A percentile compares a stretch with the other conserved stretches of the same genome.
phyloP scores from a whole-genome alignment of 1,284 basidiomycete species.

The Earliella scabrosa region DNA sequence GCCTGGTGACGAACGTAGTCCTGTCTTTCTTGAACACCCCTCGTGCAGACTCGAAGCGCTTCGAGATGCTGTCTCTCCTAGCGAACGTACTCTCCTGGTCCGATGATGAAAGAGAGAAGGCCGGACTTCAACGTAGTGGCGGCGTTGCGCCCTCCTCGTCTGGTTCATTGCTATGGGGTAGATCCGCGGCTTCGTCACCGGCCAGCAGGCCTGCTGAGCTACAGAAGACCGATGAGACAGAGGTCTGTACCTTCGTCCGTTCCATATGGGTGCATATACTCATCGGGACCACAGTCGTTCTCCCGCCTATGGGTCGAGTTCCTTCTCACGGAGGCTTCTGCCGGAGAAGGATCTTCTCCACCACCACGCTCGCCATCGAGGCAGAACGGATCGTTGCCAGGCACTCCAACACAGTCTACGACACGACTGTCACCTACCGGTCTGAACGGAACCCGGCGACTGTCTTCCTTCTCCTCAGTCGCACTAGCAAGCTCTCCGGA shows the following conservation, averaged over 20 bases:
- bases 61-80: conserved; percentile 93
- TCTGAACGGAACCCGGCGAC: conserved; percentile 44
- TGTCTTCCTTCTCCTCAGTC: conserved; percentile 50
- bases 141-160: conserved; percentile 30
- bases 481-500: conserved; percentile 59
- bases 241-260: conserved; percentile 50
- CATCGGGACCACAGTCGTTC: conserved; percentile 53
- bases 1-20: conserved; percentile 94
- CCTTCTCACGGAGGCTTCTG: conserved; percentile 84
- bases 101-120: conserved; percentile 88
- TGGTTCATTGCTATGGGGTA: conserved; percentile 56
- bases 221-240: conserved; percentile 77
- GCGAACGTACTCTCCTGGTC: conserved; percentile 90
- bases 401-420: conserved; percentile 47
- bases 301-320: conserved; percentile 96
- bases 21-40: conserved; percentile 93
- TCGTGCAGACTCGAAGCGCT: conserved; percentile 91
- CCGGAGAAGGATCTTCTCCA: conserved; percentile 47
- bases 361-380: conserved; percentile 38
- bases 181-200: conserved; percentile 47
- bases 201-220: conserved; percentile 57
- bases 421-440: conserved; percentile 38
- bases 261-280: not conserved
- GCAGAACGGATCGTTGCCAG: conserved; percentile 51
- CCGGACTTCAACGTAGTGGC: conserved; percentile 77